A percentile compares a stretch with the other conserved stretches of the same genome.
phyloP scores from a whole-genome alignment of 2,329 filamentous ascomycete genomes.

The Penicillium sp. region DNA sequence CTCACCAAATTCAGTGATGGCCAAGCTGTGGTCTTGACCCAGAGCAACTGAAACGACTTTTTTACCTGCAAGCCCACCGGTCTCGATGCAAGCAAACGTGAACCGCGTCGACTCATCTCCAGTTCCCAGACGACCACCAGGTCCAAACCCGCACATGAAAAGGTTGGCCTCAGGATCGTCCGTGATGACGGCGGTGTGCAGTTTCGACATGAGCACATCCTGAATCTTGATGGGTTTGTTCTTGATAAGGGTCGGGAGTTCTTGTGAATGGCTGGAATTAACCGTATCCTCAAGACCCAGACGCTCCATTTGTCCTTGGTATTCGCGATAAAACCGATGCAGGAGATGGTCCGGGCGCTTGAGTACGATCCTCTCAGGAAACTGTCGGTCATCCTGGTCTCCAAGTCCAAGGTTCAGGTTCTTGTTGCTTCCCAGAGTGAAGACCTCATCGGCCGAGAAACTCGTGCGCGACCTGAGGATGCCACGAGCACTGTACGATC shows the following conservation, averaged over 20 bases:
- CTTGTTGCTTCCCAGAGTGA: constrained; percentile 93
- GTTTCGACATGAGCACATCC: constrained; percentile 82
- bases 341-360: constrained; percentile 75
- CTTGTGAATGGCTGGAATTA: constrained; percentile 43
- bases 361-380: constrained; percentile 77
- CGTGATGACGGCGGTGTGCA: constrained; percentile 86
- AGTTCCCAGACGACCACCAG: constrained; percentile 81
- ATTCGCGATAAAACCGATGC: constrained; percentile 68
- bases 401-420: constrained; percentile 89
- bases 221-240: constrained; percentile 72
- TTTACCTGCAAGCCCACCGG: constrained; percentile 68
- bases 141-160: constrained; percentile 88
- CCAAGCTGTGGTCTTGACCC: constrained; percentile 87
- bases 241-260: constrained; percentile 69
- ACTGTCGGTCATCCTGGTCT: constrained; percentile 93
- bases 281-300: constrained; percentile 20
- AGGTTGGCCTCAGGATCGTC: constrained; percentile 84
- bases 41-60: constrained; percentile 75
- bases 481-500: constrained; percentile 33
- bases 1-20: constrained; percentile 79
- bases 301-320: constrained; percentile 46
- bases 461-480: constrained; percentile 35
- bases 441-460: constrained; percentile 76
- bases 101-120: constrained; percentile 90
- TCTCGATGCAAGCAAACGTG: constrained; percentile 76